phyloP scores from a whole-genome alignment of 768 basidiomycete species.

The Tephrocybe sp. region DNA sequence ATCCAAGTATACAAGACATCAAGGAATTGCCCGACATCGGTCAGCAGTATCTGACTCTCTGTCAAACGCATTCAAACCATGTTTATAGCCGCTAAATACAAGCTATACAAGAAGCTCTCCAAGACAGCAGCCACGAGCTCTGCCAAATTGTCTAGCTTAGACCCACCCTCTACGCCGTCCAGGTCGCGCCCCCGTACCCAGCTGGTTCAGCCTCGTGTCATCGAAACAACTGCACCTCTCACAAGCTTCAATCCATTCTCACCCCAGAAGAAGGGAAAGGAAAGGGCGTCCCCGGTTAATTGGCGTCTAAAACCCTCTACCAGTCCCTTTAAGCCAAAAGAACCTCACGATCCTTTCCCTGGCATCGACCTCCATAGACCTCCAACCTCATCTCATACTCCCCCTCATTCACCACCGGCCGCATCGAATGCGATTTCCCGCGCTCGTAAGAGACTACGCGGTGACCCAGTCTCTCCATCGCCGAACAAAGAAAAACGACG shows the following conservation, averaged over 20 bases:
- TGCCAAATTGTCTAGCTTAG: conserved; percentile 17
- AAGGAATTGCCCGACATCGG: conserved; percentile 61
- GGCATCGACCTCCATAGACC: conserved; percentile 24
- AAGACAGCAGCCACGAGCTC: conserved; percentile 38
- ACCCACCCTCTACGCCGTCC: conserved; percentile 39
- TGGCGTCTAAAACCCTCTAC: conserved; percentile 42
- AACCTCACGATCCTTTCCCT: conserved; percentile 39
- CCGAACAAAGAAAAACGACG: conserved; percentile 76
- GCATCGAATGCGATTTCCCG: conserved; percentile 53
- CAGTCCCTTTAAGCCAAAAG: conserved; percentile 39
- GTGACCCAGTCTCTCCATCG: conserved; percentile 82
- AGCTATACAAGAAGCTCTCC: conserved; percentile 73
- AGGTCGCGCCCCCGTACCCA: conserved; percentile 26
- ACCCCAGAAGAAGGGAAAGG: conserved; percentile 62
- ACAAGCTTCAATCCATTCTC: conserved; percentile 77
- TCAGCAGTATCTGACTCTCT: conserved; percentile 31
- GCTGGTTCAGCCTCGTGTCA: conserved; percentile 49
- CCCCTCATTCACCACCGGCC: conserved; percentile 26
- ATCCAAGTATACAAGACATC: conserved; percentile 72
- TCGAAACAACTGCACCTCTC: conserved; percentile 52
- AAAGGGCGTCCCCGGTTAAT: conserved; percentile 20
- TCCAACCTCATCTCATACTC: conserved; percentile 19
- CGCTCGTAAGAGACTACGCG: conserved; percentile 79
- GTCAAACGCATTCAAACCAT: conserved; percentile 15
- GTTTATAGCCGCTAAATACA: conserved; percentile 72